Base-by-base conservation (phyloP, 2,329 filamentous ascomycete species). In the Alternaria angustiovoidea region DNA sequence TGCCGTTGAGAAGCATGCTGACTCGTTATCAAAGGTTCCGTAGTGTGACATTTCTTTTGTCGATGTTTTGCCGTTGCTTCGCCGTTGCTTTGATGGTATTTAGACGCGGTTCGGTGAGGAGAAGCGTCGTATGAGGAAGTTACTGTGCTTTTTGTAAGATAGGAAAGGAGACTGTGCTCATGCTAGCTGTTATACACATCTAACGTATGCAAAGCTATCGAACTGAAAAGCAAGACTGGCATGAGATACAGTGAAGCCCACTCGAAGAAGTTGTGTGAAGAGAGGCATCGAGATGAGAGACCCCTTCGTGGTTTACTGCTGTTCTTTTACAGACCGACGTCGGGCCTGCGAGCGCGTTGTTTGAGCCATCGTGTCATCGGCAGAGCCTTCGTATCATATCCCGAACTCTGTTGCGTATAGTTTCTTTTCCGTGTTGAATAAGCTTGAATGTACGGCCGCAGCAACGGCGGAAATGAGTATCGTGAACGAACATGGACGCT, bases 221-320 rank as follows among this genome's bases (percentile, higher is more conserved):
- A 49, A 49, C 24, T 20, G 34, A 49, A 49, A 49, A 49, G 46
- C 46, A 49, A 38, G 46, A 26, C 46, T 49, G 30, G 30, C 20
- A 36, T 22, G 30, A 16, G 8, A 11, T 49, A 20, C 16, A 12
- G 32, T n/a, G 32, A 36, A 38, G 46, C 46, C 14, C 14, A 7
- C 24, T 36, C 22, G 14, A 38, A 8, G 34, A 36, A n/a, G 34
- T 7, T 38, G 32, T 11, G 32, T 49, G 14, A 36, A 24, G 46
- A 8, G 30, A 36, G 22, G 46, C 9, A 49, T 24, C n/a, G 46
- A 26, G 26, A 38, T 7, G 22, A 26, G 4, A n/a, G 46, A 36
- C 30, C 46, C 46, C 20, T 49, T 49, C 7, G 32, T 49, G 32
- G 46, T 49, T 49, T 24, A 32, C n/a, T 49, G 32, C 20, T n/a